Evolutionary conservation across 1,284 basidiomycete genomes (phyloP), one percentile per base, ranked within the genome.

Genomic region (Ceratobasidium sp.): DNA sequence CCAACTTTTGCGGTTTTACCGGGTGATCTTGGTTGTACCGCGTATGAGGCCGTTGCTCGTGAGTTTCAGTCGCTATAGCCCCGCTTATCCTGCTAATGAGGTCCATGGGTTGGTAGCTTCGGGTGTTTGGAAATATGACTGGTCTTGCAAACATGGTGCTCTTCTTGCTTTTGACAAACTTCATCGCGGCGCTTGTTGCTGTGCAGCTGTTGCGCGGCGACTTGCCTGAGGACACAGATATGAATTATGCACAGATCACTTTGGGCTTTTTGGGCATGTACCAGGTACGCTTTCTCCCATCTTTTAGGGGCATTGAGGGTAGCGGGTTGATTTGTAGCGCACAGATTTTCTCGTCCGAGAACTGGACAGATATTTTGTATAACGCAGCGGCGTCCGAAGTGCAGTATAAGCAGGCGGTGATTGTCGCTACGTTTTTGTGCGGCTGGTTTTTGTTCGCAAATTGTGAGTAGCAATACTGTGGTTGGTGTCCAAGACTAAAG

Each of bases 401-500:
- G 0, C 80, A 81, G 1, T 89, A 90, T 35, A 86, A 90, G 6
- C 96, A 98, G 80, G 87, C 89, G 0, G 86, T 88, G 28, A 83
- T 98, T 44, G 85, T 91, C 0, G 87, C 90, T 7, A 81, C 95
- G 38, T 96, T 98, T 81, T 78, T 98, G 16, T 83, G 88, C 14
- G 87, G 86, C 5, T 99, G 97, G 97, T 88, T 98, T 83, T 83
- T 98, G 61, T 96, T 99, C 76, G 90, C 94, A 1, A 97, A 97
- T 80, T 97, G 94, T 95, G 76, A 80, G 93, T 83, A 18, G 72
- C 57, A 21, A 55, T 73, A 74, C 54, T 43, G 57, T 14, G 54
- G 26, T 50, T 23, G 18, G 30, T 35, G 6, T 14, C 43, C 35
- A 28, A n/a, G 23, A 50, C n/a, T 69, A 28, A 62, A 77, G 26